Evolutionary conservation across 2,329 filamentous ascomycete genomes (phyloP).

Genomic region (Acarospora socialis): DNA sequence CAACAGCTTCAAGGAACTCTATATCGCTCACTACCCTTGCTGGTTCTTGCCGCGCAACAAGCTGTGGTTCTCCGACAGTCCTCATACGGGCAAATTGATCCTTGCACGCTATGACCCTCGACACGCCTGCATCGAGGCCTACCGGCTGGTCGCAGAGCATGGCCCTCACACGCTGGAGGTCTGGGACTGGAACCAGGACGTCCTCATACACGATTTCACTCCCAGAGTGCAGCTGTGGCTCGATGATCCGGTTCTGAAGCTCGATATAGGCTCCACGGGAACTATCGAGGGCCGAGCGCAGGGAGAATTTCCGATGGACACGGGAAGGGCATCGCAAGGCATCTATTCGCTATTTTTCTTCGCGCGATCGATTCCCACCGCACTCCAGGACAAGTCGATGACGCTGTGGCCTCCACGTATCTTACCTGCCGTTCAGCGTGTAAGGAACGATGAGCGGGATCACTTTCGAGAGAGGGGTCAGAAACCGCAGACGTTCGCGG

Average conservation of each 20-base stretch:
- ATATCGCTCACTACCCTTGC: slow-evolving; percentile 56
- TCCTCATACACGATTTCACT: slow-evolving; percentile 58
- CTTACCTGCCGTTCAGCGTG: slow-evolving; percentile 50
- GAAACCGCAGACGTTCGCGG: slow-evolving; percentile 36
- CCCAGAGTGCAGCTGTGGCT: slow-evolving; percentile 58
- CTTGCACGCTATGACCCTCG: slow-evolving; percentile 62
- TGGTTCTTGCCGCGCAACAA: slow-evolving; percentile 75
- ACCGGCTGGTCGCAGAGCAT: slow-evolving; percentile 56
- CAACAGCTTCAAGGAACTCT: slow-evolving; percentile 55
- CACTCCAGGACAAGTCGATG: slow-evolving; percentile 24
- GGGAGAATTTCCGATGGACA: neutral
- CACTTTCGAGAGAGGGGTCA: slow-evolving; percentile 32
- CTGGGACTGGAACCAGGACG: slow-evolving; percentile 51
- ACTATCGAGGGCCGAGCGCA: no score
- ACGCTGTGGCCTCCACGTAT: slow-evolving; percentile 50
- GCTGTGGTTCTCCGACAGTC: slow-evolving; percentile 71
- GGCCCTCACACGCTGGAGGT: slow-evolving; percentile 39
- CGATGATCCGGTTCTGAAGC: slow-evolving; percentile 52
- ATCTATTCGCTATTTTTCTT: slow-evolving; percentile 9
- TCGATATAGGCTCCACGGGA: slow-evolving; percentile 24
- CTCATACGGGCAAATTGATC: slow-evolving; percentile 56
- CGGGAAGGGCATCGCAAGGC: no score
- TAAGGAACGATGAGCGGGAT: slow-evolving; percentile 35
- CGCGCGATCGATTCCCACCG: slow-evolving; percentile 8
- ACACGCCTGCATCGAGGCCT: slow-evolving; percentile 64